These are phyloP conservation scores for Bryum argenteum DNA, from an alignment of 225 moss, liverwort and hornwort species.

Conservation along the genomic window DNA sequence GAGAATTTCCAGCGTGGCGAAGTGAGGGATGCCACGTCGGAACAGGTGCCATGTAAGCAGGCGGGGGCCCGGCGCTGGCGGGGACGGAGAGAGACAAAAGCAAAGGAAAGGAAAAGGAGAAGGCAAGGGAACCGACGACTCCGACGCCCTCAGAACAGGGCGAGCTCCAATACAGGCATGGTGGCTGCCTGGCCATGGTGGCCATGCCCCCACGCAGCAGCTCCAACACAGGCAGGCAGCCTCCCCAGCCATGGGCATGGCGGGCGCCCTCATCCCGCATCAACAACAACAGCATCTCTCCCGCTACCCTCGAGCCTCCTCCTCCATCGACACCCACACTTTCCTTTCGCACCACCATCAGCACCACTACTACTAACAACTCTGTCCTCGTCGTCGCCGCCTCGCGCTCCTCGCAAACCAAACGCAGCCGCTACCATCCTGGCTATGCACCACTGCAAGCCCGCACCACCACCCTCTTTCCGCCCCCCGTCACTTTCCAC, in stretches of 20 bases:
- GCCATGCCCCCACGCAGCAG: slow-evolving; percentile 32
- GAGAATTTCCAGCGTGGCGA: slow-evolving; percentile 10
- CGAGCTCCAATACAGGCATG: slow-evolving; percentile 37
- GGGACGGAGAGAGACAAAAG: not conserved
- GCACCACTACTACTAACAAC: not conserved
- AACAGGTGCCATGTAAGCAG: not conserved
- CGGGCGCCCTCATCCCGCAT: slow-evolving; percentile 28
- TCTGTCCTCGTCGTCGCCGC: not conserved
- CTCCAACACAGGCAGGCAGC: slow-evolving; percentile 3
- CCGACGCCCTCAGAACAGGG: slow-evolving; percentile 38
- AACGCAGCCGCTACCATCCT: slow-evolving; percentile 5
- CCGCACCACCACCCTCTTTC: not conserved
- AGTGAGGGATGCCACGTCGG: slow-evolving; percentile 5
- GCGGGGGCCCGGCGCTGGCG: not conserved
- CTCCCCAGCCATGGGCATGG: slow-evolving; percentile 6
- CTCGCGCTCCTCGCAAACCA: not conserved
- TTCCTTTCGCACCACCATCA: not conserved
- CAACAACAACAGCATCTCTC: not conserved
- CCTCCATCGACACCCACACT: slow-evolving; percentile 13
- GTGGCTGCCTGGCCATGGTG: slow-evolving; percentile 44
- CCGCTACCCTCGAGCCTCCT: too few species aligned
- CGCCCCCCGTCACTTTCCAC: not conserved
- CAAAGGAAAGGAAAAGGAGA: not conserved
- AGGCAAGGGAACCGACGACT: slow-evolving; percentile 24
- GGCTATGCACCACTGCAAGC: not conserved